Base-by-base conservation (phyloP, 495 filamentous ascomycete species). In the Aspergillus panamensis region DNA sequence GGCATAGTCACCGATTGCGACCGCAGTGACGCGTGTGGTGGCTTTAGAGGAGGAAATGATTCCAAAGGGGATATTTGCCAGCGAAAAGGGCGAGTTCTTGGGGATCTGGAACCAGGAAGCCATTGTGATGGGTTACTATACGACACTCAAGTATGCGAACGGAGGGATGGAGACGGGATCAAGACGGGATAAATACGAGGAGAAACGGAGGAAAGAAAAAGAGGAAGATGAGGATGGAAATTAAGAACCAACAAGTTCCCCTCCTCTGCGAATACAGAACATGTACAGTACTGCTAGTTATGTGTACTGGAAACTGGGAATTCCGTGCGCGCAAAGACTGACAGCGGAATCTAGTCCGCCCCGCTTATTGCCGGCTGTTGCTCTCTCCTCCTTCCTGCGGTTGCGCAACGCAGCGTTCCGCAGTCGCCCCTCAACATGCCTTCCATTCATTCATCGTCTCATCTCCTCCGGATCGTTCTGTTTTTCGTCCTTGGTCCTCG, bases 31-130 rank as follows among this genome's bases (percentile, higher is more conserved):
- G 4, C 80, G 85, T 33, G 75, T 70, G 3, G 77, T 69, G 59
- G 81, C 72, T 14, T 72, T 65, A 2, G 77, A 59, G 0, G 86
- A 86, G 51, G 76, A 82, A 67, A 96, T 88, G 70, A 96, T 91
- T 60, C 93, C 93, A 70, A 97, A 96, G 14, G 93, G 93, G 59
- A 97, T 87, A 71, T 97, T 96, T 62, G 85, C 79, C 47, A 97
- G 76, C 13, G 92, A 94, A 74, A 97, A 97, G 55, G 84, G 83
- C 47, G 83, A 86, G 61, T 77, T 76, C 45, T 76, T 65, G 42
- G 85, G 82, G 52, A 92, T 86, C 35, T 77, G 68, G 37, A 91
- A 73, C 88, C 88, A 91, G 19, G 83, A 75, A 58, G 81, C 69
- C 84, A 87, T 87, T 44, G 37, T 55, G 58, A 39, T 8, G 8